phyloP scores from a whole-genome alignment of 1,284 basidiomycete species.

The Cutaneotrichosporon mucoides region DNA sequence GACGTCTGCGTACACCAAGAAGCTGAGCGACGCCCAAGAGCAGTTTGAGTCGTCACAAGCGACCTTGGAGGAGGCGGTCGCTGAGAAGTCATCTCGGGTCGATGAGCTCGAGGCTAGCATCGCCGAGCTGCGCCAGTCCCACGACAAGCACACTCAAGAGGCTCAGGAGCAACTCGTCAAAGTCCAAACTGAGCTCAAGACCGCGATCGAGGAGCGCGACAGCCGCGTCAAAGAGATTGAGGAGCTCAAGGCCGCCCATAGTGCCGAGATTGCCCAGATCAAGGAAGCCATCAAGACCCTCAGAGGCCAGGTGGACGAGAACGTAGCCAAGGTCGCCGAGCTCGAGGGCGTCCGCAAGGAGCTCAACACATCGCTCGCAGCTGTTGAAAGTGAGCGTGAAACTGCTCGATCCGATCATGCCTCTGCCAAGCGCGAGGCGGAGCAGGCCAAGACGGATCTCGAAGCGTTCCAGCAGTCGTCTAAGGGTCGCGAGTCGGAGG shows the following conservation, averaged over 20 bases:
- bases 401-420: neutral
- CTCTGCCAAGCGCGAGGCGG: conserved; percentile 1
- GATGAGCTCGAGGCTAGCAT: conserved; percentile 36
- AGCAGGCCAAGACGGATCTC: conserved; percentile 6
- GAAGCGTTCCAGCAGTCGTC: neutral
- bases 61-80: conserved; percentile 27
- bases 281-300: conserved; percentile 5
- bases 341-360: conserved; percentile 10
- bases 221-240: neutral
- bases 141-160: conserved; percentile 35
- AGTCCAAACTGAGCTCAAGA: conserved; percentile 12
- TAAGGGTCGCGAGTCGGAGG: conserved; percentile 22
- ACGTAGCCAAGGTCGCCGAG: conserved; percentile 2
- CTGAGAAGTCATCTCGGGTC: conserved; percentile 29
- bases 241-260: conserved; percentile 3
- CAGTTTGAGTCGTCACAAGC: conserved; percentile 31
- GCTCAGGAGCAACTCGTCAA: conserved; percentile 28
- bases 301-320: conserved; percentile 7
- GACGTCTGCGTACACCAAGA: conserved; percentile 18
- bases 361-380: conserved; percentile 10
- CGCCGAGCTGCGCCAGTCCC: conserved; percentile 34
- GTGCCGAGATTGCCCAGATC: conserved; percentile 10
- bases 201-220: conserved; percentile 7
- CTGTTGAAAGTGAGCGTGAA: conserved; percentile 10
- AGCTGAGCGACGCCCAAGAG: conserved; percentile 23